Percentiles rank a stretch among this genome's conserved stretches.
phyloP scores from a whole-genome alignment of 768 basidiomycete genomes.

The Auriscalpium microsporum region DNA sequence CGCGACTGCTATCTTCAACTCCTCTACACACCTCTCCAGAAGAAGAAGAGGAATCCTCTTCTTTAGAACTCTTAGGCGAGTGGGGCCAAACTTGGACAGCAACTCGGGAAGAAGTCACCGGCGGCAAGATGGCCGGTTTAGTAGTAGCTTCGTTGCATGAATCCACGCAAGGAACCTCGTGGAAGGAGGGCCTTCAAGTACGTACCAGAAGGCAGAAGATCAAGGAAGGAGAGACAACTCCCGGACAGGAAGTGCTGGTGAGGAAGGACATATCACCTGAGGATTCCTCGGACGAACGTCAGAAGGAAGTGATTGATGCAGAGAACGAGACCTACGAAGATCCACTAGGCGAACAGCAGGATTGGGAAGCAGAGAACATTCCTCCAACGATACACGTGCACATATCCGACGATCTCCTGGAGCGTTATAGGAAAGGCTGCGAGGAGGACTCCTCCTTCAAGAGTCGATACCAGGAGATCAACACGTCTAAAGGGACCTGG shows the following conservation, averaged over 20 bases:
- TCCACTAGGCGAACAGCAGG: background rate
- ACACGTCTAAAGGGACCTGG: background rate
- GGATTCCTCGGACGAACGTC: too few species aligned
- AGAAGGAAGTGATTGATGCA: too few species aligned
- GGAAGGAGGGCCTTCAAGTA: too few species aligned
- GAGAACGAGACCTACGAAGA: background rate
- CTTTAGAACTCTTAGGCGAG: background rate
- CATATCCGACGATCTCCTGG: background rate
- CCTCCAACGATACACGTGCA: background rate
- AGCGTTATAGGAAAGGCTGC: background rate
- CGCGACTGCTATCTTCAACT: constrained; percentile 5
- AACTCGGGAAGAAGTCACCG: too few species aligned
- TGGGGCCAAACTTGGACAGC: background rate
- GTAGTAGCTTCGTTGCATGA: too few species aligned
- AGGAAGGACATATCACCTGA: too few species aligned
- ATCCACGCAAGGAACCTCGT: too few species aligned
- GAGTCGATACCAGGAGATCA: background rate
- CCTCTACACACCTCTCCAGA: background rate
- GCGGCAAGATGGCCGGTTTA: too few species aligned
- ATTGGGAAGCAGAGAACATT: background rate
- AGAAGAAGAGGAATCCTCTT: background rate
- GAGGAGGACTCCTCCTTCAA: background rate
- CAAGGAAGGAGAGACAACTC: too few species aligned
- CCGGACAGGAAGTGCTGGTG: too few species aligned
- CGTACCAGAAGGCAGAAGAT: too few species aligned